Percentiles rank a stretch among this genome's conserved stretches.
Conservation (phyloP, 768 basidiomycete species). For the Peribolospora kevripleyi region DNA sequence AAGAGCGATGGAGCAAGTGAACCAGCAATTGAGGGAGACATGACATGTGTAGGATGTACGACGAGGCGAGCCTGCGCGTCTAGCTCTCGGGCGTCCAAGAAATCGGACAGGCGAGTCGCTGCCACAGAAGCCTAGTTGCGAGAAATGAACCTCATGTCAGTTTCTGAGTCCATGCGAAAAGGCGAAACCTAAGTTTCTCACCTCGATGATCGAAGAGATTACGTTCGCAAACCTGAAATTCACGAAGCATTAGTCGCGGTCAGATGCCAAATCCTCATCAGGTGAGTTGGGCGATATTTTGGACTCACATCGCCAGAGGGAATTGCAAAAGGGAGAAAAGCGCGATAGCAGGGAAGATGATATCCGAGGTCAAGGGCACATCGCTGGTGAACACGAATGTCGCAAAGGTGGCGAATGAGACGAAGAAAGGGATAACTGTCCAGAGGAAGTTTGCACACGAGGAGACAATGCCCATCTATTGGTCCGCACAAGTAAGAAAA, state of each 20-base stretch:
- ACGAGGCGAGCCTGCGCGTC: constrained; percentile 49
- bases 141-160: constrained; percentile 42
- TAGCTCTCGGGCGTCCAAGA: constrained; percentile 54
- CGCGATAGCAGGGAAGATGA: constrained; percentile 89
- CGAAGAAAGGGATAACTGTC: constrained; percentile 29
- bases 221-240: not conserved
- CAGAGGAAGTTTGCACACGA: constrained; percentile 9
- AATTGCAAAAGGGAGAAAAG: constrained; percentile 70
- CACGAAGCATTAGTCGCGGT: not conserved
- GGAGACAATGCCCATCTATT: constrained; percentile 9
- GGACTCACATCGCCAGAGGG: constrained; percentile 43
- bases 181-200: not conserved
- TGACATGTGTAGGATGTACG: constrained; percentile 11
- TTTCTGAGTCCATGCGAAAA: constrained; percentile 3
- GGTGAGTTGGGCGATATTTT: not conserved
- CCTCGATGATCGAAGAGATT: not conserved
- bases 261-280: too few relatives aligned
- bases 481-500: not conserved
- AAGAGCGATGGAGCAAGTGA: too few relatives aligned
- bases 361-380: constrained; percentile 55
- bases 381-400: constrained; percentile 19
- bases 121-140: constrained; percentile 20
- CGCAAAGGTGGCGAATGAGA: constrained; percentile 40
- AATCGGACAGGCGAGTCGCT: constrained; percentile 20
- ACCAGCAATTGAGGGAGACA: too few relatives aligned